Percentiles rank a stretch among this genome's conserved stretches.
Conservation (phyloP, 495 filamentous ascomycete genomes). For the Aspergillus nanangensis region DNA sequence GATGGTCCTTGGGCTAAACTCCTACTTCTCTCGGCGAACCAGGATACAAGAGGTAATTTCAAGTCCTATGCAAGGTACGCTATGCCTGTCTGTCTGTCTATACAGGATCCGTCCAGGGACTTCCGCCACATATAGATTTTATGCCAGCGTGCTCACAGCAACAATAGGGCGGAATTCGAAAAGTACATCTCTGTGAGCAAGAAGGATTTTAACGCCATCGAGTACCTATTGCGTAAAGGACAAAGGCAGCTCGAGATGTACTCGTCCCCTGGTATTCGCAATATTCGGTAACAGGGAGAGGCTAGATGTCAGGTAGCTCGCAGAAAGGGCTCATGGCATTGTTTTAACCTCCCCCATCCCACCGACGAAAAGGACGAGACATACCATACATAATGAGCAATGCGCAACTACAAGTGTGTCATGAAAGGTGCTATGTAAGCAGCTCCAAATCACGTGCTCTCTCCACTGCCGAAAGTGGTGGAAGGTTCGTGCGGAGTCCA, state of each 20-base stretch:
- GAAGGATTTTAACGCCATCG: constrained; percentile 84
- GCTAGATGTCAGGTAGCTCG: too few species aligned
- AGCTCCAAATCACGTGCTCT: not conserved
- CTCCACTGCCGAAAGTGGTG: not conserved
- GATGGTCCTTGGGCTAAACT: not conserved
- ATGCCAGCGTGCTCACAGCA: constrained; percentile 11
- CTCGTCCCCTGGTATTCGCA: constrained; percentile 74
- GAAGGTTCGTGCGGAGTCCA: constrained; percentile 6
- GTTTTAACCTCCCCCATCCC: too few species aligned
- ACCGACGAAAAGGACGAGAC: too few species aligned
- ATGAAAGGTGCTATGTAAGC: too few species aligned
- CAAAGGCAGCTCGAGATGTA: constrained; percentile 82
- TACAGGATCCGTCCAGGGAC: too few species aligned
- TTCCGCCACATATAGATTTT: too few species aligned
- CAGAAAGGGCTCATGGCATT: too few species aligned
- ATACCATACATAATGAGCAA: too few species aligned
- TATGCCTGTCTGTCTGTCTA: too few species aligned
- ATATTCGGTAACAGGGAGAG: constrained; percentile 63
- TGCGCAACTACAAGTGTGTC: too few species aligned
- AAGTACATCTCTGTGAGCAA: constrained; percentile 67
- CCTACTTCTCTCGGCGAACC: constrained; percentile 6
- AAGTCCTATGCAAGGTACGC: constrained; percentile 50
- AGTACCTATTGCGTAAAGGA: constrained; percentile 84
- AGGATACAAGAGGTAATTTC: constrained; percentile 54
- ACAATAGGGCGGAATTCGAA: constrained; percentile 66